Percentiles rank a stretch among this genome's conserved stretches.
Evolutionary conservation across 192 early-diverging fungal species (phyloP).

Genomic region (Helicostylum pulchrum): DNA sequence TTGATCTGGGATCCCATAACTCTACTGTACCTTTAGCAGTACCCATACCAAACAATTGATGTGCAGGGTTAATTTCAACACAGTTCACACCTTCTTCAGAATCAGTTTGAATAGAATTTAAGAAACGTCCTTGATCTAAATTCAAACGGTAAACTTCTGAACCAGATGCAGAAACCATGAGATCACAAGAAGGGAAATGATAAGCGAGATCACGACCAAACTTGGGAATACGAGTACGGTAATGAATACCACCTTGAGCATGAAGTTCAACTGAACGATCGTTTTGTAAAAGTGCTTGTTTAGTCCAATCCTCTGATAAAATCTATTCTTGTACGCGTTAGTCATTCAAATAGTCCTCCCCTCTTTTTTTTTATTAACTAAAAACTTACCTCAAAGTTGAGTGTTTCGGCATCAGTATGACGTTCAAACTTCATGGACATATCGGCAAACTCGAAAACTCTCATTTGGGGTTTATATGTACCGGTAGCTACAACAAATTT

Average conservation of each 20-base stretch:
- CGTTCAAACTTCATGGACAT: slow-evolving; percentile 98
- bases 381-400: slow-evolving; percentile 61
- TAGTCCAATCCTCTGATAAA: slow-evolving; percentile 98
- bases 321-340: slow-evolving; percentile 41
- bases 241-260: slow-evolving; percentile 93
- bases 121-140: slow-evolving; percentile 89
- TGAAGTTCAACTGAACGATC: slow-evolving; percentile 94
- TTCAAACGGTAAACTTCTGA: slow-evolving; percentile 89
- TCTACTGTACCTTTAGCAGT: slow-evolving; percentile 83
- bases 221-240: slow-evolving; percentile 89
- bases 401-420: slow-evolving; percentile 90
- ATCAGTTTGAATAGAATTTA: slow-evolving; percentile 77
- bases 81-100: slow-evolving; percentile 63
- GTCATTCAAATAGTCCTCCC: neutral
- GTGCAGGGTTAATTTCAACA: slow-evolving; percentile 81
- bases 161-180: slow-evolving; percentile 76
- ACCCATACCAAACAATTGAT: slow-evolving; percentile 91
- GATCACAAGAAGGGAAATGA: slow-evolving; percentile 88
- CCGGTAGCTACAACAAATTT: slow-evolving; percentile 89
- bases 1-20: slow-evolving; percentile 92
- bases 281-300: slow-evolving; percentile 84
- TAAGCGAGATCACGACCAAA: slow-evolving; percentile 92
- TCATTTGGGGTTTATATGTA: slow-evolving; percentile 97
- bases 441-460: slow-evolving; percentile 89
- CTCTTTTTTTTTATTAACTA: neutral